Evolutionary conservation across 345 rosid genomes (phyloP), one percentile per base, ranked within the genome.

Genomic region (Garcia nutans): DNA sequence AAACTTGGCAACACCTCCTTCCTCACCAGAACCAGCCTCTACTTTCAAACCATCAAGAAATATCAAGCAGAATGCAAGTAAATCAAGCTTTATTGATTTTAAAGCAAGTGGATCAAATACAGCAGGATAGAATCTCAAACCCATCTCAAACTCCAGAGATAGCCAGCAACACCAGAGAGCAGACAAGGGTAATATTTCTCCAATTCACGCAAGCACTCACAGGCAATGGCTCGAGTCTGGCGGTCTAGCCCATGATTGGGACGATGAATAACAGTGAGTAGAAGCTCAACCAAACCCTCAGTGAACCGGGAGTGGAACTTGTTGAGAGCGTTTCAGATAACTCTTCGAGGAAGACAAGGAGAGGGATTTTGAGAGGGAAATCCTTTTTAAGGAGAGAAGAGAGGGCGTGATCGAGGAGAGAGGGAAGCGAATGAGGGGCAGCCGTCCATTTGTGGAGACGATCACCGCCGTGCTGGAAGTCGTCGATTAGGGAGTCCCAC

Each of bases 41-140:
- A 61, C 37, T 63, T 74, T 86, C 82, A 82, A 82, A 59, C 28
- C 74, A 68, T 82, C 90, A 58, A 88, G 75, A 72, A 79, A 83
- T 63, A 85, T 72, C 3, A 88, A 85, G 82, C 88, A 96, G 41
- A 89, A 88, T 7, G 93, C 95, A 68, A 92, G 85, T 75, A 96
- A 73, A 87, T 96, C 99, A 68, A 96, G 92, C 86, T 92, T 96
- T 85, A 91, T 76, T 0, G 89, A 89, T 84, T 93, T 93, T 84
- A 92, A 85, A 8, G 98, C 91, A 68, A 96, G 97, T 37, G 99
- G 92, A 79, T 96, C 98, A 79, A 92, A 96, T n/a, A 93, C 89
- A n/a, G 79, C 71, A 2, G 93, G 92, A 88, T 87, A 89, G 77
- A 90, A 90, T 82, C 87, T 87, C 77, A 76, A 86, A 75, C 92